A percentile compares a stretch with the other conserved stretches of the same genome.
Conservation (phyloP, 2,329 filamentous ascomycete genomes). For the Sporothrix inflata region DNA sequence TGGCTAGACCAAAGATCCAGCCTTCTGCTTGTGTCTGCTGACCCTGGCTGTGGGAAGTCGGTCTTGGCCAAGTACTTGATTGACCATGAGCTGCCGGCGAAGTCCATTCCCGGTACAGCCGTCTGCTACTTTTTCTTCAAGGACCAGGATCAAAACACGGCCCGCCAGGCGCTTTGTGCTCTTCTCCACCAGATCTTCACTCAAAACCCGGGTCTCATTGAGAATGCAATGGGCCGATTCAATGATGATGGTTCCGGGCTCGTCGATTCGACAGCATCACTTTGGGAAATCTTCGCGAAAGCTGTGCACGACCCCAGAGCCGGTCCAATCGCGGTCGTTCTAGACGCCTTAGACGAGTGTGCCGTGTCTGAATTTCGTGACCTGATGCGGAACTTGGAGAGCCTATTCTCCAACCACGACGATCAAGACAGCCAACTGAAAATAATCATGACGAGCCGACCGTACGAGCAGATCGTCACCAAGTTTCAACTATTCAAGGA, state of each 20-base stretch:
- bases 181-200: conserved; percentile 47
- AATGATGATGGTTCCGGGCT: conserved; percentile 38
- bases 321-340: conserved; percentile 41
- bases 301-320: conserved; percentile 38
- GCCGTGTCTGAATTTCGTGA: neutral
- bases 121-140: conserved; percentile 52
- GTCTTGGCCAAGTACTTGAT: conserved; percentile 43
- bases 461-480: conserved; percentile 23
- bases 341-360: conserved; percentile 47
- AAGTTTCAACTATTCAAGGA: conserved; percentile 21
- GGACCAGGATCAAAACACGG: conserved; percentile 43
- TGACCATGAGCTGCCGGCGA: conserved; percentile 37
- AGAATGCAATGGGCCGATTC: conserved; percentile 40
- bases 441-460: conserved; percentile 27
- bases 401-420: neutral
- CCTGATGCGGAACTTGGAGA: conserved; percentile 10
- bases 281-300: conserved; percentile 43
- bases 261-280: conserved; percentile 32
- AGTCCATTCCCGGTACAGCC: conserved; percentile 23
- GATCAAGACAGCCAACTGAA: neutral
- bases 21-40: conserved; percentile 43
- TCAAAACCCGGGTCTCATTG: conserved; percentile 39
- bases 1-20: conserved; percentile 40
- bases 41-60: conserved; percentile 48
- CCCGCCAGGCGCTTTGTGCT: conserved; percentile 44